Evolutionary conservation across 179 eudicot genomes (phyloP).

Genomic region (Corrigiola litoralis): DNA sequence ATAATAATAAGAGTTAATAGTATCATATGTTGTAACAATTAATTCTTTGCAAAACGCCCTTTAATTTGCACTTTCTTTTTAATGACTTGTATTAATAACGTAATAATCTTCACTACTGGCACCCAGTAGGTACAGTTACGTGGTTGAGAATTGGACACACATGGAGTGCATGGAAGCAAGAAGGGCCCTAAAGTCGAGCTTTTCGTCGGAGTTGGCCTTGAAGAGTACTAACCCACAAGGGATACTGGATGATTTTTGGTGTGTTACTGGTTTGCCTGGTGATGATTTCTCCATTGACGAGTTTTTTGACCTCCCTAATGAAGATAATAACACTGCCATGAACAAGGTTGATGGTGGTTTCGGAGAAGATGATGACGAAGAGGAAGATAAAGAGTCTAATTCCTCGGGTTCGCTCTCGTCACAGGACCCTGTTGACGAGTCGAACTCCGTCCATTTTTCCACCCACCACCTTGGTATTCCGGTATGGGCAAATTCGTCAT

Average conservation of each 20-base stretch:
- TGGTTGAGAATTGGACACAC: too few relatives aligned
- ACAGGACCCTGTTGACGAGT: slow-evolving; percentile 14
- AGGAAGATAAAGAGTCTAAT: slow-evolving; percentile 14
- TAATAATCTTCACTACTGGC: too few relatives aligned
- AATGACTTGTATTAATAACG: too few relatives aligned
- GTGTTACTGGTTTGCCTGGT: slow-evolving; percentile 27
- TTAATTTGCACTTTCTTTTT: neutral
- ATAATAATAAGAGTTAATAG: too few relatives aligned
- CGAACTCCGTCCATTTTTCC: slow-evolving; percentile 24
- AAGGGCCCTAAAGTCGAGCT: slow-evolving; percentile 77
- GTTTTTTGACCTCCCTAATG: slow-evolving; percentile 63
- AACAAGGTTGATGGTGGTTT: slow-evolving; percentile 13
- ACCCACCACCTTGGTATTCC: slow-evolving; percentile 54
- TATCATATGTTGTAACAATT: too few relatives aligned
- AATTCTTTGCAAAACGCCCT: slow-evolving; percentile 10
- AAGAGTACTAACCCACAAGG: slow-evolving; percentile 34
- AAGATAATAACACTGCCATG: slow-evolving; percentile 8
- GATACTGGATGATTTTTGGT: slow-evolving; percentile 41
- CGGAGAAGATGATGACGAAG: slow-evolving; percentile 32
- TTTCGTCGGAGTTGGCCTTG: slow-evolving; percentile 36
- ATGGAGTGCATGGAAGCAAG: slow-evolving; percentile 68
- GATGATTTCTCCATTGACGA: slow-evolving; percentile 83
- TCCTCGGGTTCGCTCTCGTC: slow-evolving; percentile 31
- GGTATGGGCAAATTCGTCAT: slow-evolving; percentile 31
- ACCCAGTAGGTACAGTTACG: too few relatives aligned